phyloP scores from a whole-genome alignment of 768 basidiomycete genomes.

The Holtermanniella nyarrowii region DNA sequence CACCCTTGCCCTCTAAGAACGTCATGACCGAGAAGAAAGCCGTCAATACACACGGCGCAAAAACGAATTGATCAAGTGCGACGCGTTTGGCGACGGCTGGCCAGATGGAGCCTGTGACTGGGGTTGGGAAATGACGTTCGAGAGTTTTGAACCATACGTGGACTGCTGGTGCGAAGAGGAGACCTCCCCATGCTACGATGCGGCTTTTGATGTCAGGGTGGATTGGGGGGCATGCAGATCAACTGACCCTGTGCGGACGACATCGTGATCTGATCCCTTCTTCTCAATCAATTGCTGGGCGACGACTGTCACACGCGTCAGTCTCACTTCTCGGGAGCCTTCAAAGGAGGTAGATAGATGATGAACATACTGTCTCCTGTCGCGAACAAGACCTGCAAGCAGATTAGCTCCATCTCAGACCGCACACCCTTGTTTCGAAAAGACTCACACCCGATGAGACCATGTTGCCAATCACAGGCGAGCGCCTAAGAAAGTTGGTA shows the following conservation, averaged over 20 bases:
- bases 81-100: conserved; percentile 45
- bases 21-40: conserved; percentile 68
- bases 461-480: conserved; percentile 26
- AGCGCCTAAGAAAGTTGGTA: conserved; percentile 40
- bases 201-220: conserved; percentile 11
- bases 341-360: conserved; percentile 54
- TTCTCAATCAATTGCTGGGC: conserved; percentile 78
- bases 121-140: conserved; percentile 38
- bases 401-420: background rate
- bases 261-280: conserved; percentile 61
- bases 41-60: conserved; percentile 58
- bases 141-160: conserved; percentile 73
- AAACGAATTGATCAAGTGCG: conserved; percentile 66
- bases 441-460: conserved; percentile 24
- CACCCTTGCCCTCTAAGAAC: conserved; percentile 62
- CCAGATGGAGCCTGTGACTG: conserved; percentile 8
- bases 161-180: conserved; percentile 66
- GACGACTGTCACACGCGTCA: conserved; percentile 60
- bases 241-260: conserved; percentile 35
- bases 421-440: too few relatives aligned
- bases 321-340: conserved; percentile 55
- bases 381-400: conserved; percentile 30
- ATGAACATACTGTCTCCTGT: conserved; percentile 44
- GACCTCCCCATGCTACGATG: conserved; percentile 55
- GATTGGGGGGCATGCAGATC: background rate